phyloP scores from a whole-genome alignment of 352 stramenopile species.

The Pythium rhizo-oryzae region DNA sequence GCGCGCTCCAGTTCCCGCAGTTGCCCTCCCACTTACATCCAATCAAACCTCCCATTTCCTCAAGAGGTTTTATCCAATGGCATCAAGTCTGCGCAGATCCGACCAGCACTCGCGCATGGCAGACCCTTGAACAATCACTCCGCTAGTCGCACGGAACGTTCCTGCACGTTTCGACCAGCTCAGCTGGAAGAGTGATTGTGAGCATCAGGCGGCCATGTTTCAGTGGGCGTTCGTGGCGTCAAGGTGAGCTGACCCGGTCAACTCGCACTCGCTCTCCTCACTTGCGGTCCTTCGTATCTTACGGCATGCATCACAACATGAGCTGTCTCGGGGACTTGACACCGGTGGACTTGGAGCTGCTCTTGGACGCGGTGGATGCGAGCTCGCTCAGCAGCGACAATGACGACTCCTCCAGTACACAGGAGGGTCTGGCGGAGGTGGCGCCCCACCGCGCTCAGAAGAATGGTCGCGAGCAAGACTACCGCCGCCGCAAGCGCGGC shows the following conservation, averaged over 20 bases:
- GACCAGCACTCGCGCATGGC: background rate
- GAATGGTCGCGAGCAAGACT: background rate
- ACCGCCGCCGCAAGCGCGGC: background rate
- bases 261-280: too few relatives aligned
- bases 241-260: too few relatives aligned
- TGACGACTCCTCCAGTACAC: background rate
- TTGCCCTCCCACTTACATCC: too few relatives aligned
- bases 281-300: too few relatives aligned
- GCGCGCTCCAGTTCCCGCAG: too few relatives aligned
- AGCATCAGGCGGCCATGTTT: too few relatives aligned
- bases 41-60: too few relatives aligned
- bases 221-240: too few relatives aligned
- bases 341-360: constrained; percentile 4
- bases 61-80: too few relatives aligned
- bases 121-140: background rate
- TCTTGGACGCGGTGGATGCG: background rate
- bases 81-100: too few relatives aligned
- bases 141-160: background rate
- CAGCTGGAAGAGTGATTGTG: background rate
- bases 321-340: constrained; percentile 4
- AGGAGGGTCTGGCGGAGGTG: background rate
- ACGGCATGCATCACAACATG: background rate
- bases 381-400: background rate
- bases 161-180: background rate
- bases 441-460: background rate